These are phyloP conservation scores for Phytophthora aleatoria DNA, from an alignment of 352 stramenopile species.

Conservation along the genomic window DNA sequence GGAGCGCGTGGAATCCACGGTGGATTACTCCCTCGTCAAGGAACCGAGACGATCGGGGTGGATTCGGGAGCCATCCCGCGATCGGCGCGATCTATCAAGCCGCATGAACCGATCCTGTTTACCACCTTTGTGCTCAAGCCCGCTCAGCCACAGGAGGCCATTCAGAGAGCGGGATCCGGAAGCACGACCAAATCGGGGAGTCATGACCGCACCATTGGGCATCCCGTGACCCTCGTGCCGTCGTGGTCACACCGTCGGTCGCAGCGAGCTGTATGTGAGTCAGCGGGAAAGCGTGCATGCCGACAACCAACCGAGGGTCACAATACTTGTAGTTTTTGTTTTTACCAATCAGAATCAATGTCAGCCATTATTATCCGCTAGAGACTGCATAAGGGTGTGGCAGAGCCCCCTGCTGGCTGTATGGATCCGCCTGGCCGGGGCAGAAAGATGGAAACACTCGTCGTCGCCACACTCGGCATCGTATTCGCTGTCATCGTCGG, in stretches of 20 bases:
- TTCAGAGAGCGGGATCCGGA: conserved; percentile 21
- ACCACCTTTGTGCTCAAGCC: background rate
- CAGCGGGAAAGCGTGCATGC: conserved; percentile 1
- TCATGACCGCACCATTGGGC: background rate
- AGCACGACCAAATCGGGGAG: background rate
- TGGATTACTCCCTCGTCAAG: conserved; percentile 8
- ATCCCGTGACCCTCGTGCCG: conserved; percentile 1
- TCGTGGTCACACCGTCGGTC: background rate
- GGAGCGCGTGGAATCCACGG: background rate
- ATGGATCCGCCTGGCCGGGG: background rate
- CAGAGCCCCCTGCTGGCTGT: background rate
- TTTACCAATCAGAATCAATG: background rate
- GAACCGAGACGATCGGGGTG: background rate
- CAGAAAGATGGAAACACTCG: conserved; percentile 13
- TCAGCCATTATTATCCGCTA: conserved; percentile 1
- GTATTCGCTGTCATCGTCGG: conserved; percentile 1
- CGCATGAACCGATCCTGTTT: background rate
- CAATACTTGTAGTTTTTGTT: background rate
- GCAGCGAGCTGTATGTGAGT: conserved; percentile 9
- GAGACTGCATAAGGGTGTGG: background rate
- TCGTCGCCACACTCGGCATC: conserved; percentile 2
- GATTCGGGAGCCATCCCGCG: conserved; percentile 15
- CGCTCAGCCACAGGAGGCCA: conserved; percentile 18
- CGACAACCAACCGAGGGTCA: background rate
- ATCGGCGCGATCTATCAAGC: conserved; percentile 10